Evolutionary conservation across 768 basidiomycete species (phyloP), one percentile per base, ranked within the genome.

Genomic region (Rhizopogon salebrosus): DNA sequence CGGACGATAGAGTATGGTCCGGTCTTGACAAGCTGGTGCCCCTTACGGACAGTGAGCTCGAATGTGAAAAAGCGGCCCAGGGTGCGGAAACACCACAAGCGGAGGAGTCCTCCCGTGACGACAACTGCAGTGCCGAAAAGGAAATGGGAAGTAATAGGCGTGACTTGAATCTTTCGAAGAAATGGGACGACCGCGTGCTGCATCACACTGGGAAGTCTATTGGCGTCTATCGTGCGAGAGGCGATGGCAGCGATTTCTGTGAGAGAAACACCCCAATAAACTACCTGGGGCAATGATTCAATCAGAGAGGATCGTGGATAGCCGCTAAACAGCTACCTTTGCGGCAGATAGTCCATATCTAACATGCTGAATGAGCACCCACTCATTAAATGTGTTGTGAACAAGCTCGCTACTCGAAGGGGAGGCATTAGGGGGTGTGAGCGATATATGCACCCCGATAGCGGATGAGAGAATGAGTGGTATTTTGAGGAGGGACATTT

Each of bases 361-460:
- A 7, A 29, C 9, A 14, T 31, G 20, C 14, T 11, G 43, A 6
- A 52, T 34, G 22, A 52, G 29, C 20, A 52, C 4, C 26, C 43
- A 34, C n/a, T 52, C 51, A 48, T 46, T 46, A 2, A 49, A 18
- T 20, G 22, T 23, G 20, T 29, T 27, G 22, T 36, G 16, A 8
- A 54, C 62, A 48, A 76, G 72, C 24, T 67, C 65, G 40, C 56
- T 55, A 8, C 58, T 49, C 3, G 76, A 70, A n/a, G n/a, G n/a
- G 7, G 76, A 74, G n/a, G 73, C 71, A 35, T 75, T 63, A 11
- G 79, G 79, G 51, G 78, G 74, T 1, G 78, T 79, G 10, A 69
- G 61, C 14, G 75, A 68, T 22, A 70, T 61, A 14, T 75, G 75
- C 2, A 78, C 51, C 16, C 70, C 73, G 35, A 71, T 52, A 64